Evolutionary conservation across 257 asterid genomes (phyloP).

Genomic region (Ehretia macrophylla): DNA sequence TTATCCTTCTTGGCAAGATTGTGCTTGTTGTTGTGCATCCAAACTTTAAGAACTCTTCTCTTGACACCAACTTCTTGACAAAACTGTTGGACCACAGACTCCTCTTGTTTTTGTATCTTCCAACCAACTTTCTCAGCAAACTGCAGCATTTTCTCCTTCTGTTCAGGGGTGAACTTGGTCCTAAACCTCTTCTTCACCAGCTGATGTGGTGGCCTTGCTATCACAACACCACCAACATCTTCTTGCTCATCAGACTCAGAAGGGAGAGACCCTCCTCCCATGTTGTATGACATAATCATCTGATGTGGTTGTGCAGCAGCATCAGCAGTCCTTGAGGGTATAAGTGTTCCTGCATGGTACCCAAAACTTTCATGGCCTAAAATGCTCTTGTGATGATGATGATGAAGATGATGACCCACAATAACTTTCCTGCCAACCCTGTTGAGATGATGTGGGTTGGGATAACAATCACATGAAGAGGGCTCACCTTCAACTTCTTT

Average conservation of each 20-base stretch:
- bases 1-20: conserved; percentile 55
- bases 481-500: conserved; percentile 70
- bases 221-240: conserved; percentile 28
- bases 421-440: conserved; percentile 41
- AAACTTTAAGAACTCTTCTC: conserved; percentile 77
- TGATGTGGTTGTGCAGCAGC: conserved; percentile 37
- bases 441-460: conserved; percentile 15
- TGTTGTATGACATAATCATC: conserved; percentile 59
- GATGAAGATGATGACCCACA: conserved; percentile 36
- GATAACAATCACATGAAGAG: conserved; percentile 25
- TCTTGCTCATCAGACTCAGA: conserved; percentile 63
- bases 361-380: conserved; percentile 26
- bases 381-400: conserved; percentile 13
- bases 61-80: conserved; percentile 80
- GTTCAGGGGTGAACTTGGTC: conserved; percentile 73
- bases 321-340: conserved; percentile 17
- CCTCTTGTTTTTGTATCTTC: conserved; percentile 88
- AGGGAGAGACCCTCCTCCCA: conserved; percentile 35
- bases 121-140: conserved; percentile 94
- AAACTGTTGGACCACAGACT: conserved; percentile 66
- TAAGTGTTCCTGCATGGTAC: conserved; percentile 17
- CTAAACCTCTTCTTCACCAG: conserved; percentile 68
- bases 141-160: conserved; percentile 78
- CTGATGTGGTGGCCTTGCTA: conserved; percentile 19
- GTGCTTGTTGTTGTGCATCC: conserved; percentile 93